Conservation (phyloP, 257 asterid species). For the Ajuga chamaepitys region DNA sequence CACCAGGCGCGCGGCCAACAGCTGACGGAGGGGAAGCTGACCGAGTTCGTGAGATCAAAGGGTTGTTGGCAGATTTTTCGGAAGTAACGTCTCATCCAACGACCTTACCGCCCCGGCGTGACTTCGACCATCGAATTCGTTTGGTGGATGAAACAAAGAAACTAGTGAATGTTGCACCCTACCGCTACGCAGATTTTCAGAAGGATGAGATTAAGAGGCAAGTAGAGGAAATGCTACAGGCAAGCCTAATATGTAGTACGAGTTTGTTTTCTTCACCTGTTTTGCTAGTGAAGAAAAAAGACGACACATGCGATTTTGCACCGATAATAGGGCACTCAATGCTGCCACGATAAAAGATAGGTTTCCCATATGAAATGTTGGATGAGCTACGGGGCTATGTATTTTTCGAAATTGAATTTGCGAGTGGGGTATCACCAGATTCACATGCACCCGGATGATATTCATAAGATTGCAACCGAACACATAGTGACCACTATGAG, state of each 20-base stretch:
- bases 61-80: too few species aligned
- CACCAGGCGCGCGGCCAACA: too few species aligned
- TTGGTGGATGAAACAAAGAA: background rate
- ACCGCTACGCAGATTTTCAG: background rate
- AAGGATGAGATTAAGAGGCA: background rate
- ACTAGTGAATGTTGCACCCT: background rate
- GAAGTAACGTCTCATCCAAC: too few species aligned
- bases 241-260: background rate
- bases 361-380: background rate
- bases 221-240: background rate
- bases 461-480: background rate
- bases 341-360: background rate
- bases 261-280: background rate
- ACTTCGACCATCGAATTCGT: background rate
- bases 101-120: too few species aligned
- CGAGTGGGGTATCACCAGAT: background rate
- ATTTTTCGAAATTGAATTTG: background rate
- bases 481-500: background rate
- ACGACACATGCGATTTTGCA: background rate
- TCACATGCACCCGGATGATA: background rate
- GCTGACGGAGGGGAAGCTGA: too few species aligned
- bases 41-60: too few species aligned
- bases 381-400: background rate
- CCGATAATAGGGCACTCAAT: background rate
- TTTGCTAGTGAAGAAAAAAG: background rate